Percentiles rank a stretch among this genome's conserved stretches.
Evolutionary conservation across 352 stramenopile species (phyloP).

Genomic region (Globisporangium spiculum): DNA sequence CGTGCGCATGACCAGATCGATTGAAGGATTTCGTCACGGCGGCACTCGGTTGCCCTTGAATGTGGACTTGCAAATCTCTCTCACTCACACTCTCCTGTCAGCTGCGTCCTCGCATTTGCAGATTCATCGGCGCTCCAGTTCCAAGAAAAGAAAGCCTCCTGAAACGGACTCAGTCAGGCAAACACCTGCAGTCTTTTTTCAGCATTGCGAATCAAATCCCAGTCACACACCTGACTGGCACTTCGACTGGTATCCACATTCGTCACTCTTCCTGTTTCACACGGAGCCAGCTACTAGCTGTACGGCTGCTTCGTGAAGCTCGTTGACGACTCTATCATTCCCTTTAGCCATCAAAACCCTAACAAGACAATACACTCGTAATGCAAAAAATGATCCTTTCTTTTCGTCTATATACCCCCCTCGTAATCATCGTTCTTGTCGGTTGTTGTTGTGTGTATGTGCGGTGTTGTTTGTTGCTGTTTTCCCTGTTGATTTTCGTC

Average conservation of each 20-base stretch:
- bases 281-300: no score
- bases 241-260: background rate
- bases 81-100: no score
- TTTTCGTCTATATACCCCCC: conserved; percentile 39
- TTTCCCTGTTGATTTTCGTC: background rate
- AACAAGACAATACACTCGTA: background rate
- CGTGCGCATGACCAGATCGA: conserved; percentile 7
- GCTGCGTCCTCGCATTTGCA: no score
- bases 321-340: no score
- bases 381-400: background rate
- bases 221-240: background rate
- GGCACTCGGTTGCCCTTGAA: background rate
- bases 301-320: no score
- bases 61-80: no score
- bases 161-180: background rate
- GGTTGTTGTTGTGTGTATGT: conserved; percentile 10
- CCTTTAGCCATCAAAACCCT: no score
- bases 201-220: background rate
- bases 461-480: conserved; percentile 8
- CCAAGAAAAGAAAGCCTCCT: background rate
- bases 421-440: conserved; percentile 15
- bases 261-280: background rate
- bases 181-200: background rate
- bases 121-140: background rate
- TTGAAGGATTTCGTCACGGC: background rate